Evolutionary conservation across 2,329 filamentous ascomycete genomes (phyloP), one percentile per base, ranked within the genome.

Genomic region (Pestalotiopsis sp.): DNA sequence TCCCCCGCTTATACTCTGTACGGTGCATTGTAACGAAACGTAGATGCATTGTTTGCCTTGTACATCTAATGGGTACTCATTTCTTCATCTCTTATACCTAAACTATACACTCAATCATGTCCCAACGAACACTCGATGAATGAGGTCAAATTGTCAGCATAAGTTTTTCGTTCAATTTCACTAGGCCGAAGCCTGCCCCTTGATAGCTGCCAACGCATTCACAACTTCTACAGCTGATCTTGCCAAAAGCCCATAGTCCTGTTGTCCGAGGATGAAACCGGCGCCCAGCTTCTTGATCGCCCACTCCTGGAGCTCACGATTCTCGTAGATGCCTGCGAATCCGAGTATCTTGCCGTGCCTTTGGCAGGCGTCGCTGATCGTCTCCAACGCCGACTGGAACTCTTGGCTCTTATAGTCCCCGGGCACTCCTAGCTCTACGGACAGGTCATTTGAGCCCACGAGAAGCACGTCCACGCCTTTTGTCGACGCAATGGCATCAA

Each of bases 281-380:
- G 30, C 56, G 3, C 22, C 56, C 3, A 59, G 56, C 56, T 26
- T 59, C 24, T 38, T 24, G 20, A 59, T 59, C 11, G 20, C 22
- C 56, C 56, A 59, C 14, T 26, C 56, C 10, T 30, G 56, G 6
- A 59, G 56, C 56, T 26, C 56, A 1, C 13, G 83, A 82, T 73
- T 81, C 11, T 59, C 56, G 17, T 59, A 48, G 5, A 65, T 9
- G 5, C 63, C 63, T 4, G 35, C 63, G 17, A 65, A 30, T 11
- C 63, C 63, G n/a, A 65, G n/a, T 10, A 48, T 24, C 7, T 56
- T 52, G 6, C 63, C 63, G 24, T 65, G 63, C 38, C 35, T 20
- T 13, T 38, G 5, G 24, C 38, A 48, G 1, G 63, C 63, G 2
- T 22, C n/a, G 24, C 35, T 65, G 63, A 65, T 56, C 38, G 11